A percentile compares a stretch with the other conserved stretches of the same genome.
phyloP scores from a whole-genome alignment of 345 rosid genomes.

The Rhizophora mangle region DNA sequence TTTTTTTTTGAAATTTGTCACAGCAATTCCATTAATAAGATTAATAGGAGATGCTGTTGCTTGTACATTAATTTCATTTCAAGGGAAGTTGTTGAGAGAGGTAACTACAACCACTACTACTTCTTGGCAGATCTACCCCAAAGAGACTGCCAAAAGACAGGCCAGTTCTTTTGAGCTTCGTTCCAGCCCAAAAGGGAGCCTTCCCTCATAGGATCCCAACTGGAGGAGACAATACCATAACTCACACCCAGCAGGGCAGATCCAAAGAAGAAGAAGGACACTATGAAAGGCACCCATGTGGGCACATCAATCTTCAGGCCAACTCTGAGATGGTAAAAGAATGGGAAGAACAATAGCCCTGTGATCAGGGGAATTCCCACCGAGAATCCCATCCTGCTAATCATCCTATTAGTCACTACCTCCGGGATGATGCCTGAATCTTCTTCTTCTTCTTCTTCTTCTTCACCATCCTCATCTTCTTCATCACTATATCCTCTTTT shows the following conservation, averaged over 20 bases:
- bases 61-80: too few relatives aligned
- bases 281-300: slow-evolving; percentile 76
- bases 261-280: slow-evolving; percentile 84
- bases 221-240: slow-evolving; percentile 87
- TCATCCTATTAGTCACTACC: slow-evolving; percentile 92
- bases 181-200: slow-evolving; percentile 91
- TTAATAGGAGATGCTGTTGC: too few relatives aligned
- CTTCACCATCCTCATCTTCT: slow-evolving; percentile 25
- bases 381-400: slow-evolving; percentile 69
- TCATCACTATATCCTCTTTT: slow-evolving; percentile 25
- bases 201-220: slow-evolving; percentile 96
- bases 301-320: slow-evolving; percentile 78
- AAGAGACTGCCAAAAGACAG: slow-evolving; percentile 90
- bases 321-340: slow-evolving; percentile 85
- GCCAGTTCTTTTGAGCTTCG: slow-evolving; percentile 93
- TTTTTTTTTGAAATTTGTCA: too few relatives aligned
- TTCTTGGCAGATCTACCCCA: slow-evolving; percentile 59
- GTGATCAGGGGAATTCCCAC: slow-evolving; percentile 71
- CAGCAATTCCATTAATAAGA: too few relatives aligned
- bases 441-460: slow-evolving; percentile 31
- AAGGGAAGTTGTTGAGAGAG: neutral
- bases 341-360: slow-evolving; percentile 79
- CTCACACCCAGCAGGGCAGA: slow-evolving; percentile 78
- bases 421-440: slow-evolving; percentile 72
- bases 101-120: slow-evolving; percentile 14